A percentile compares a stretch with the other conserved stretches of the same genome.
phyloP scores from a whole-genome alignment of 2,329 filamentous ascomycete genomes.

The Daldinia eschscholtzii region DNA sequence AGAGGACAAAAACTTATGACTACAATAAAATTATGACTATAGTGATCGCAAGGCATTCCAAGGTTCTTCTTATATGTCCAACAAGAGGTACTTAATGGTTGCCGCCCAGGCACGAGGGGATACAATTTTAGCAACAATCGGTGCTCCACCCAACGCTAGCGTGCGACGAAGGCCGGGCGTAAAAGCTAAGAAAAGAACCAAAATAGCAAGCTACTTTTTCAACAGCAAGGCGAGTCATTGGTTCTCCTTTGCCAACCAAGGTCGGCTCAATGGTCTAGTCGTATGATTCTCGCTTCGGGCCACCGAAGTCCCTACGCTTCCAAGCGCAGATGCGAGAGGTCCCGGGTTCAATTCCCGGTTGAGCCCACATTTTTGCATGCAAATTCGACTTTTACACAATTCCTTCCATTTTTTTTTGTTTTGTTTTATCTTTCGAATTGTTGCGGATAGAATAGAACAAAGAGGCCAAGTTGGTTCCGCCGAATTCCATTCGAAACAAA shows the following conservation, averaged over 20 bases:
- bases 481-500: too few relatives aligned
- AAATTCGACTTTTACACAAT: background rate
- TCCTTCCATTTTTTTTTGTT: too few relatives aligned
- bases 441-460: too few relatives aligned
- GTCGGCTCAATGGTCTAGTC: constrained; percentile 16
- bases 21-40: background rate
- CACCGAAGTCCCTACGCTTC: constrained; percentile 7
- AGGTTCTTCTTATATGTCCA: too few relatives aligned
- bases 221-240: constrained; percentile 3
- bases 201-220: background rate
- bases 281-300: constrained; percentile 19
- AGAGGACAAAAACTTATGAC: background rate
- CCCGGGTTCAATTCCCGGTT: constrained; percentile 48
- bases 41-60: background rate
- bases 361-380: constrained; percentile 33
- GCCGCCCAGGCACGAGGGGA: too few relatives aligned
- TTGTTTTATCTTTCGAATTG: too few relatives aligned
- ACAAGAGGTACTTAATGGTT: too few relatives aligned
- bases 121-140: too few relatives aligned
- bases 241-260: background rate
- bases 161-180: too few relatives aligned
- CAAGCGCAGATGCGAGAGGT: constrained; percentile 38
- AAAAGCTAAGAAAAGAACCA: background rate
- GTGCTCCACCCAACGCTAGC: background rate
- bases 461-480: too few relatives aligned